A percentile compares a stretch with the other conserved stretches of the same genome.
These are phyloP conservation scores for Fusarium odoratissimum DNA, from an alignment of 2,329 filamentous ascomycete species.

Conservation along the genomic window DNA sequence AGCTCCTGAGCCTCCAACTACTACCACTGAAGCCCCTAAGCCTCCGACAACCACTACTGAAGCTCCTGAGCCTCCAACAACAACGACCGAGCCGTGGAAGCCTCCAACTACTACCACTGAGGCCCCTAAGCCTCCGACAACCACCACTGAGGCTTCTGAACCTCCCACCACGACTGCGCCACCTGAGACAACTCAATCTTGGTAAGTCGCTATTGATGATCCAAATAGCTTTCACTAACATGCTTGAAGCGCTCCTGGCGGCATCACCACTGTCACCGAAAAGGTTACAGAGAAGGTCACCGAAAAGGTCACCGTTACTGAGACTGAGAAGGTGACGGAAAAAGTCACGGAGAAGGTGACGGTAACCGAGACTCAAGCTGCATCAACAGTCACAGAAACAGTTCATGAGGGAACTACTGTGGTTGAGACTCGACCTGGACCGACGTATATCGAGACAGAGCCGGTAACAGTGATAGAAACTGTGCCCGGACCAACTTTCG, in stretches of 20 bases:
- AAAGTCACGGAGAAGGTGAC: not conserved
- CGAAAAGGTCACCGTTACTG: constrained; percentile 8
- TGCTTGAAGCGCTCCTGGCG: constrained; percentile 1
- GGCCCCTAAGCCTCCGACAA: not conserved
- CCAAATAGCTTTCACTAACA: not conserved
- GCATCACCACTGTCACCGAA: constrained; percentile 1
- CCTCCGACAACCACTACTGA: not conserved
- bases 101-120: constrained; percentile 6
- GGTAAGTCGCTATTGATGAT: not conserved
- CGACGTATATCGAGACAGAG: constrained; percentile 5
- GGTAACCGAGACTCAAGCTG: constrained; percentile 3
- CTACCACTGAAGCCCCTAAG: not conserved
- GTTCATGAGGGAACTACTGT: constrained; percentile 8
- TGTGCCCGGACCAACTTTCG: constrained; percentile 1
- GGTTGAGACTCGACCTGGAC: constrained; percentile 5
- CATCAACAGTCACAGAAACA: constrained; percentile 4
- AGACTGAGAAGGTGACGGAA: not conserved
- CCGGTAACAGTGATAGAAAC: constrained; percentile 11
- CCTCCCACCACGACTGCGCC: constrained; percentile 5
- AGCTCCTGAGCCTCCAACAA: not conserved
- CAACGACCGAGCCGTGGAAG: not conserved
- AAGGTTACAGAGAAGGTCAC: constrained; percentile 6
- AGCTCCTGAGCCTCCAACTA: not conserved
- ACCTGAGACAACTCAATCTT: constrained; percentile 12
- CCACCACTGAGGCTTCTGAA: not conserved